Evolutionary conservation across 495 filamentous ascomycete genomes (phyloP).

Genomic region (Penicillium canariense): DNA sequence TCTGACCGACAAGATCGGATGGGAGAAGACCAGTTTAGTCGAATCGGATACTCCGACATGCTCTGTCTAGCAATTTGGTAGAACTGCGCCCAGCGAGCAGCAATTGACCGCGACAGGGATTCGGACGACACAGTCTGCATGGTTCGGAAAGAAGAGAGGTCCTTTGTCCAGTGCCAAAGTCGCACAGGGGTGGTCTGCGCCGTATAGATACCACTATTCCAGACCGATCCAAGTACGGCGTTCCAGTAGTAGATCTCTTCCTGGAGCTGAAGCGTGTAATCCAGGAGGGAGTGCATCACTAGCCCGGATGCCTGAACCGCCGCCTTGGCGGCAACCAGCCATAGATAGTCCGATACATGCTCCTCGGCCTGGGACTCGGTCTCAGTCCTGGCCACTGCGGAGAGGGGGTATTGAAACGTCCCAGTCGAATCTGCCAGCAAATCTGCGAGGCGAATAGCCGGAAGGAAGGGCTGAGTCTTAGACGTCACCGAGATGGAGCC

Average conservation of each 20-base stretch:
- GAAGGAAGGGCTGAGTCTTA: conserved; percentile 52
- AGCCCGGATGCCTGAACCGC: conserved; percentile 80
- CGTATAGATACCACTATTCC: conserved; percentile 70
- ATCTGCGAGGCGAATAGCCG: conserved; percentile 49
- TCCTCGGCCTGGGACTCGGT: conserved; percentile 13
- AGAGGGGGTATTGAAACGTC: background rate
- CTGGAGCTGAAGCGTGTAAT: conserved; percentile 74
- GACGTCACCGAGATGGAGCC: conserved; percentile 66
- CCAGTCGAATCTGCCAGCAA: conserved; percentile 58
- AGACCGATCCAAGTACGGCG: conserved; percentile 68
- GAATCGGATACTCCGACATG: conserved; percentile 58
- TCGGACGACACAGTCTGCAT: conserved; percentile 40
- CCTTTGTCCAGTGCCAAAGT: conserved; percentile 63
- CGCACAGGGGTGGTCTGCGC: conserved; percentile 77
- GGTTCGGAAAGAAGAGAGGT: conserved; percentile 58
- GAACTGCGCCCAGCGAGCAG: conserved; percentile 64
- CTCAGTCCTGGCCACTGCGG: background rate
- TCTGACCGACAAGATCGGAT: conserved; percentile 68
- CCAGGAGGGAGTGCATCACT: conserved; percentile 67
- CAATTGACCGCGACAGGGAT: conserved; percentile 6
- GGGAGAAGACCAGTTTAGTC: conserved; percentile 60
- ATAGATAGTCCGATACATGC: conserved; percentile 75
- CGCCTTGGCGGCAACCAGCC: conserved; percentile 84
- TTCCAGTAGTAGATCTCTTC: conserved; percentile 95
- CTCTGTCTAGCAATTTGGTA: conserved; percentile 75